Percentiles rank a stretch among this genome's conserved stretches.
phyloP scores from a whole-genome alignment of 192 early-diverging fungal species.

The Mortierella antarctica region DNA sequence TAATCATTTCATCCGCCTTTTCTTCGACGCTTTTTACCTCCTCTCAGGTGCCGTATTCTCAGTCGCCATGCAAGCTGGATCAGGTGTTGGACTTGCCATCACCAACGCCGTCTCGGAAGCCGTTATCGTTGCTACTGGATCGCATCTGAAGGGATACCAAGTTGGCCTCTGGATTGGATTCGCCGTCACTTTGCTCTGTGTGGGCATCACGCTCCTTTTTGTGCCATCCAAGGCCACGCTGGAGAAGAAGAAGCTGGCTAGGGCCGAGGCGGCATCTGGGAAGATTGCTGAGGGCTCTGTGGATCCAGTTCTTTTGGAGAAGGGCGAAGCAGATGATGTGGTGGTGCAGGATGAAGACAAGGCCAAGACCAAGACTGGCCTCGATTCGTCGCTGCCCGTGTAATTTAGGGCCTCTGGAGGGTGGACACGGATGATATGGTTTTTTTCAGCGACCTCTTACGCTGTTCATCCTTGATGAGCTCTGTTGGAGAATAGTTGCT shows the following conservation, averaged over 20 bases:
- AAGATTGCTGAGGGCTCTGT: background rate
- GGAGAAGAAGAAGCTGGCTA: slow-evolving; percentile 38
- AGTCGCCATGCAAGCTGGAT: slow-evolving; percentile 55
- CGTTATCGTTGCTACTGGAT: slow-evolving; percentile 41
- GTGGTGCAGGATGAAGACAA: background rate
- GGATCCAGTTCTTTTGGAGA: background rate
- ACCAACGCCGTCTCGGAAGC: slow-evolving; percentile 52
- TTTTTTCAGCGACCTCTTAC: slow-evolving; percentile 11
- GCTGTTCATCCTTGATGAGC: background rate
- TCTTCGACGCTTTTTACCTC: background rate
- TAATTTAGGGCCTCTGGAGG: background rate
- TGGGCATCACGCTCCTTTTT: slow-evolving; percentile 41
- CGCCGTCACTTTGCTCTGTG: slow-evolving; percentile 39
- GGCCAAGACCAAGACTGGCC: background rate
- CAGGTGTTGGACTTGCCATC: slow-evolving; percentile 54
- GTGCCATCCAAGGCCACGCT: slow-evolving; percentile 43
- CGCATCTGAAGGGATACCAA: slow-evolving; percentile 38
- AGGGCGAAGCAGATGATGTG: background rate
- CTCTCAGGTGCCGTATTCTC: slow-evolving; percentile 51
- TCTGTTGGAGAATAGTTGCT: background rate
- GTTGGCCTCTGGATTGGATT: slow-evolving; percentile 51
- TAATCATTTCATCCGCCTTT: background rate
- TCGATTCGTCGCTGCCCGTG: background rate
- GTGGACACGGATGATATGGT: slow-evolving; percentile 30
- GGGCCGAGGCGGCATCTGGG: slow-evolving; percentile 2